Conservation (phyloP, 2,329 filamentous ascomycete genomes). For the Botrytis sinoallii region DNA sequence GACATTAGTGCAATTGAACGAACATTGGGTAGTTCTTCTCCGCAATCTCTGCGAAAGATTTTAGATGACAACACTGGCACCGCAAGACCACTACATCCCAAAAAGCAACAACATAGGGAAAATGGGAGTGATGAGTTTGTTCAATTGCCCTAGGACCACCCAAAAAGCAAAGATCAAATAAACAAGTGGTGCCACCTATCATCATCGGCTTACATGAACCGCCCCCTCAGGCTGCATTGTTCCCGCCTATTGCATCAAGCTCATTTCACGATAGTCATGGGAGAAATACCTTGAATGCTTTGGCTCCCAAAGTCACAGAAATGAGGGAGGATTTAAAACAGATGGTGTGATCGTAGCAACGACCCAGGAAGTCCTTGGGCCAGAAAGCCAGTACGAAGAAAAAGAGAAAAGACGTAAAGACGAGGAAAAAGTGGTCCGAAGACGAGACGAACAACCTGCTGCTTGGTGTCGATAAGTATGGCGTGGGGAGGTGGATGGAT, state of each 20-base stretch:
- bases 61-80: conserved; percentile 35
- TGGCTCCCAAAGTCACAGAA: conserved; percentile 26
- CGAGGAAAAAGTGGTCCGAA: conserved; percentile 62
- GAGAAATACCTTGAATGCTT: conserved; percentile 38
- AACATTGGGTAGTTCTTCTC: conserved; percentile 36
- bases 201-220: conserved; percentile 63
- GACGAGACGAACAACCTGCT: conserved; percentile 62
- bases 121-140: conserved; percentile 59
- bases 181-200: conserved; percentile 59
- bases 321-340: conserved; percentile 8
- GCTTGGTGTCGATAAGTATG: conserved; percentile 59
- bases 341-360: background rate
- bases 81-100: conserved; percentile 33
- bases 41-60: conserved; percentile 38
- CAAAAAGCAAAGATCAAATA: conserved; percentile 59
- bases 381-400: conserved; percentile 42
- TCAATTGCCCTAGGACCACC: conserved; percentile 63
- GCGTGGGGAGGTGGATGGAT: conserved; percentile 63
- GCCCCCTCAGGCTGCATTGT: conserved; percentile 55
- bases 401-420: conserved; percentile 54
- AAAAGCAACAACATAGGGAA: conserved; percentile 53
- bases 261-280: conserved; percentile 52
- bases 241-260: conserved; percentile 59
- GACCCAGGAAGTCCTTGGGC: conserved; percentile 1
- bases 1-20: conserved; percentile 20